Conservation (phyloP, 495 filamentous ascomycete species). For the Margaritispora aquatica region DNA sequence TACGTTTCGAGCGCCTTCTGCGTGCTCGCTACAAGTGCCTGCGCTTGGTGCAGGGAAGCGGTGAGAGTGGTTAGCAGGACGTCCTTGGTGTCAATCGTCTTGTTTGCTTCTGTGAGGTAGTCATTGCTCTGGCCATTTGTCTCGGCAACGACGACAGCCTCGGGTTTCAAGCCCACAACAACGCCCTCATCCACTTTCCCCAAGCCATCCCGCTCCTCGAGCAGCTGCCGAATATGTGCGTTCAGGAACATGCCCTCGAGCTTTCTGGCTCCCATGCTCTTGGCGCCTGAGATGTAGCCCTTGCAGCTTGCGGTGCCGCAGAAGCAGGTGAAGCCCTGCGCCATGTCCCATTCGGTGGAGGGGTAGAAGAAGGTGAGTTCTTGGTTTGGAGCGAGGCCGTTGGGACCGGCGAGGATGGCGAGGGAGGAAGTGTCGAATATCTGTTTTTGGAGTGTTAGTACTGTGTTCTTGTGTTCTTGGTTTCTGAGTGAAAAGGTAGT, state of each 20-base stretch:
- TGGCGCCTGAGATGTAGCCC: slow-evolving; percentile 47
- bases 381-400: slow-evolving; percentile 51
- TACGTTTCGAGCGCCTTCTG: slow-evolving; percentile 29
- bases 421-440: slow-evolving; percentile 62
- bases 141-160: neutral
- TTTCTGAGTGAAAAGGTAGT: neutral
- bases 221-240: slow-evolving; percentile 44
- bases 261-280: slow-evolving; percentile 39
- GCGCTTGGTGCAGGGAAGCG: slow-evolving; percentile 28
- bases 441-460: slow-evolving; percentile 18
- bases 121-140: neutral
- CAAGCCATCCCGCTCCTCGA: slow-evolving; percentile 30
- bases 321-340: slow-evolving; percentile 62
- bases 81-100: neutral
- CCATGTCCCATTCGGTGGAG: slow-evolving; percentile 70
- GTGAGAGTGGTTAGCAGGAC: neutral
- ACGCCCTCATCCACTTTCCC: neutral
- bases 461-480: too few relatives aligned
- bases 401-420: slow-evolving; percentile 54
- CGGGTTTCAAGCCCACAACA: neutral
- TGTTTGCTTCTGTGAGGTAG: neutral
- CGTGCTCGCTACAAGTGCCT: slow-evolving; percentile 28
- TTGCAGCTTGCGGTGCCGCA: slow-evolving; percentile 48
- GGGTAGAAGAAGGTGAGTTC: slow-evolving; percentile 77
- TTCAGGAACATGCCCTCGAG: slow-evolving; percentile 48